These are phyloP conservation scores for Apiotrichum brassicae DNA, from an alignment of 1,284 basidiomycete species.

Conservation along the genomic window DNA sequence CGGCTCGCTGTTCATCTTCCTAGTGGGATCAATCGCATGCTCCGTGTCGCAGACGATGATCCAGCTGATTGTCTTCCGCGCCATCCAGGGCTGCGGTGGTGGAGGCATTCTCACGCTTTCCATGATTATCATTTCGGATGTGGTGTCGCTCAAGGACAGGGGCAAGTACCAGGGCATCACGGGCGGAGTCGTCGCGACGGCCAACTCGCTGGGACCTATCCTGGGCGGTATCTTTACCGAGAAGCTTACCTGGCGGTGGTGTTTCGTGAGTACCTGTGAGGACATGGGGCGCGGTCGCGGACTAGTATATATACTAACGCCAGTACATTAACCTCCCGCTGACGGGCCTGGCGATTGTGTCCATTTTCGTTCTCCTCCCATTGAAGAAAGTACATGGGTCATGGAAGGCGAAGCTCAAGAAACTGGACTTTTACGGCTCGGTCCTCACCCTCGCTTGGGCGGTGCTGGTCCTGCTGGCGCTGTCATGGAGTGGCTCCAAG, in stretches of 20 bases:
- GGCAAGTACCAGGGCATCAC: conserved; percentile 44
- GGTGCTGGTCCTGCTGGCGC: conserved; percentile 58
- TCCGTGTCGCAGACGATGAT: conserved; percentile 57
- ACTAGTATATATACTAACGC: conserved; percentile 30
- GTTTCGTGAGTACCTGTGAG: conserved; percentile 11
- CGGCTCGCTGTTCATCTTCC: conserved; percentile 54
- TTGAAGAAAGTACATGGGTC: conserved; percentile 61
- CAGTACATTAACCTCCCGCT: conserved; percentile 59
- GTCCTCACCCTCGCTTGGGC: conserved; percentile 56
- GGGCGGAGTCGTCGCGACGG: conserved; percentile 33
- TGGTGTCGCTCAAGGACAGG: conserved; percentile 38
- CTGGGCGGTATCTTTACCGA: conserved; percentile 40
- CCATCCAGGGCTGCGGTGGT: conserved; percentile 24
- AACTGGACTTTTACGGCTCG: conserved; percentile 61
- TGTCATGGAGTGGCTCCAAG: conserved; percentile 66
- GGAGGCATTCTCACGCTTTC: conserved; percentile 31
- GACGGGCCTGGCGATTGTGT: conserved; percentile 51
- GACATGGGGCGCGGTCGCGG: not conserved
- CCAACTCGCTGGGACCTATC: conserved; percentile 39
- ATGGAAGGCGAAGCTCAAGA: conserved; percentile 55
- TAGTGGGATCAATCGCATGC: conserved; percentile 50
- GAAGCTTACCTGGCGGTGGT: conserved; percentile 35
- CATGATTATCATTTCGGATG: conserved; percentile 32
- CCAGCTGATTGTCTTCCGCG: conserved; percentile 62
- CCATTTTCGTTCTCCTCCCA: conserved; percentile 58